Evolutionary conservation across 1,284 basidiomycete genomes (phyloP), one percentile per base, ranked within the genome.

Genomic region (Tilletia caries): DNA sequence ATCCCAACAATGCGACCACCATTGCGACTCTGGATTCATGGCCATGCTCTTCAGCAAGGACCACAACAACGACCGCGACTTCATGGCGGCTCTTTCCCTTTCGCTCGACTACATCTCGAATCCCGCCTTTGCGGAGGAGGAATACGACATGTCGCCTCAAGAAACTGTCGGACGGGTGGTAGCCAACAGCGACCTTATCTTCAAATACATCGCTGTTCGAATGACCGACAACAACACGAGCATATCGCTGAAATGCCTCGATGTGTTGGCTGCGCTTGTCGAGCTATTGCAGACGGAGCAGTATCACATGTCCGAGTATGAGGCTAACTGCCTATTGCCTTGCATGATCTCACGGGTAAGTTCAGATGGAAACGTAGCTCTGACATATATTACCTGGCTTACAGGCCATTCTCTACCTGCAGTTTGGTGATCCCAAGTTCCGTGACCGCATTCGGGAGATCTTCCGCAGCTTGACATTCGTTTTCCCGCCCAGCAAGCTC

Each of bases 161-260:
- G 88, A 89, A 67, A 83, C 90, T 13, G 87, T 88, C 77, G 87
- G 87, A 34, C 86, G 92, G n/a, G 90, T 92, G 69, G 80, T 95
- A 33, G 92, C 93, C 37, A 98, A 95, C 82, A 89, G 92, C 62
- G 96, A 99, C 83, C 86, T 98, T 43, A 89, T 92, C 2, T 86
- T 98, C 81, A 98, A 98, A 87, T 99, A 98, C 78, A 88, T 91
- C 23, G 95, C 94, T 1, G 88, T 98, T 75, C 91, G 93, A 73
- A 87, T 91, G 50, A 90, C 95, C 74, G 92, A 96, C 83, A 92
- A 95, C 69, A 95, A 96, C 82, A 93, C 95, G 5, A 96, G 93
- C 80, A 86, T 98, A 29, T 88, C 91, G 12, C 89, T 92, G 65
- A 92, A 92, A 83, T 95, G 93, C 79, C 85, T 99, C 73, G 96